Conservation (phyloP, 1,284 basidiomycete genomes). For the Apiotrichum gracile region DNA sequence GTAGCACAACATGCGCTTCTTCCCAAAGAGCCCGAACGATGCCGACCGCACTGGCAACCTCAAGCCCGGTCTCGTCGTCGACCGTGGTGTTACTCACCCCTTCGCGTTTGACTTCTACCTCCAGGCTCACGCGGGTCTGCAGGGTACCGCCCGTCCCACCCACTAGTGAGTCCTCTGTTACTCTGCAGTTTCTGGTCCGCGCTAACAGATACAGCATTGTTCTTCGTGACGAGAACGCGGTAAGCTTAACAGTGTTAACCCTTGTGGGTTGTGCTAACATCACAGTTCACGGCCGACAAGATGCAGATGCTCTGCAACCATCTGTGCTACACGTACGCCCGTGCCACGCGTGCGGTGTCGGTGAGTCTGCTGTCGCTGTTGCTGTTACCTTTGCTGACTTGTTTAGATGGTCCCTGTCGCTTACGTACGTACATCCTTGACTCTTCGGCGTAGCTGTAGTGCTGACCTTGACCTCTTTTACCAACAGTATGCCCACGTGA, state of each 20-base stretch:
- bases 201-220: slow-evolving; percentile 22
- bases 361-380: slow-evolving; percentile 8
- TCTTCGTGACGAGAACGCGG: slow-evolving; percentile 31
- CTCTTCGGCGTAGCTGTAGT: no score
- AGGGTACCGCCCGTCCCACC: slow-evolving; percentile 47
- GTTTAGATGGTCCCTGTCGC: slow-evolving; percentile 38
- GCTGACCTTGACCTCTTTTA: no score
- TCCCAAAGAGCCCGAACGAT: slow-evolving; percentile 35
- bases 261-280: slow-evolving; percentile 11
- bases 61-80: slow-evolving; percentile 44
- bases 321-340: slow-evolving; percentile 46
- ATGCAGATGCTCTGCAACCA: slow-evolving; percentile 41
- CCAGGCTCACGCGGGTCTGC: slow-evolving; percentile 43
- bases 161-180: slow-evolving; percentile 41
- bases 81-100: slow-evolving; percentile 46
- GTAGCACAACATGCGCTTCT: slow-evolving; percentile 49
- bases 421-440: no score
- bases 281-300: slow-evolving; percentile 35
- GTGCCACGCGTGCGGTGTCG: slow-evolving; percentile 47
- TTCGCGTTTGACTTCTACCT: slow-evolving; percentile 46
- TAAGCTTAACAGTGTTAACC: not conserved
- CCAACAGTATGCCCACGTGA: slow-evolving; percentile 1
- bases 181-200: slow-evolving; percentile 1
- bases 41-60: slow-evolving; percentile 47
- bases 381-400: not conserved